Conservation (phyloP, 164 flowering plant species). For the Platanus orientalis region DNA sequence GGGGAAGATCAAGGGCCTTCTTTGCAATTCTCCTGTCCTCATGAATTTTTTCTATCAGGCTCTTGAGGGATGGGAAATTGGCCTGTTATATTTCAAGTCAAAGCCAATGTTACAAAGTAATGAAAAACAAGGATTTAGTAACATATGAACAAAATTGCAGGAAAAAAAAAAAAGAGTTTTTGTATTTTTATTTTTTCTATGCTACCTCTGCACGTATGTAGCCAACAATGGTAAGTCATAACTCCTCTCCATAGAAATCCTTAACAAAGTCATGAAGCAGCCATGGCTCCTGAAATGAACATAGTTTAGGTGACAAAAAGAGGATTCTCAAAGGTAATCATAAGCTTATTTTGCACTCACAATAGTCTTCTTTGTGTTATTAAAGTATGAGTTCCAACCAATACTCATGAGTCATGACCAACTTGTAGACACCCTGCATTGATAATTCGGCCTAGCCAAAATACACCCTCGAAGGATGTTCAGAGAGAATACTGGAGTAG, state of each 20-base stretch:
- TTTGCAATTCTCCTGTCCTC: constrained; percentile 72
- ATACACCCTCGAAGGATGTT: constrained; percentile 79
- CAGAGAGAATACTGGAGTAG: constrained; percentile 48
- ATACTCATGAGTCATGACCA: constrained; percentile 99
- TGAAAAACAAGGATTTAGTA: neutral
- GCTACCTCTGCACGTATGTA: constrained; percentile 87
- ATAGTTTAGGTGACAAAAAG: too few relatives aligned
- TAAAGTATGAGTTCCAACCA: constrained; percentile 62
- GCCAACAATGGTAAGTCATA: constrained; percentile 75
- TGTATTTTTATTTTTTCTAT: too few relatives aligned
- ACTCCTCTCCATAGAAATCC: constrained; percentile 88
- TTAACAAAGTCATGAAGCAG: too few relatives aligned
- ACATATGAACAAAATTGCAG: neutral
- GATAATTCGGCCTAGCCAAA: constrained; percentile 95
- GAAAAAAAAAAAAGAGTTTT: too few relatives aligned
- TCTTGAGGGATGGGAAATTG: constrained; percentile 74
- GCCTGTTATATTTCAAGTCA: too few relatives aligned
- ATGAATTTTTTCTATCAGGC: constrained; percentile 64
- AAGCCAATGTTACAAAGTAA: too few relatives aligned
- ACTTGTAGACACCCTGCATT: constrained; percentile 67
- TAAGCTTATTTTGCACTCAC: too few relatives aligned
- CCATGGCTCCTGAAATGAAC: too few relatives aligned
- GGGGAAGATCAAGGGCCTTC: constrained; percentile 79
- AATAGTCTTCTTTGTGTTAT: constrained; percentile 73
- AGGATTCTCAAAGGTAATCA: too few relatives aligned